Conservation (phyloP, 2,329 filamentous ascomycete genomes). For the Aspergillus unguis region DNA sequence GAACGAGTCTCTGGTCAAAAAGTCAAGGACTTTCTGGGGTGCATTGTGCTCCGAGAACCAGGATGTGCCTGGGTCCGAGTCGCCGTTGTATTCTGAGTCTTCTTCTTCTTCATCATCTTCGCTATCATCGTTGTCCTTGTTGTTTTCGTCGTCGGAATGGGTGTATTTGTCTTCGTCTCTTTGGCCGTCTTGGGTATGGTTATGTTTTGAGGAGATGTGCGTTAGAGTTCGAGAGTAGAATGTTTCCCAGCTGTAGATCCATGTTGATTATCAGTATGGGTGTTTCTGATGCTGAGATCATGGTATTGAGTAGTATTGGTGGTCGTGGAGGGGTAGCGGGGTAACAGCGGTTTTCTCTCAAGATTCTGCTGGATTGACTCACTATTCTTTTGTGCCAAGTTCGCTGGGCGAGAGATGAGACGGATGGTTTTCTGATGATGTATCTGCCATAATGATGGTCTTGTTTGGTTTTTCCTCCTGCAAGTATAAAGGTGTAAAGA, state of each 20-base stretch:
- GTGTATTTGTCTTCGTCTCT: too few relatives aligned
- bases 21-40: slow-evolving; percentile 72
- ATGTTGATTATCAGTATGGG: slow-evolving; percentile 11
- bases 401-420: slow-evolving; percentile 69
- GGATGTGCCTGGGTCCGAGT: slow-evolving; percentile 75
- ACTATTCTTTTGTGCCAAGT: slow-evolving; percentile 92
- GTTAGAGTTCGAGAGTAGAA: slow-evolving; percentile 45
- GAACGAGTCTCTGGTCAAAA: slow-evolving; percentile 54
- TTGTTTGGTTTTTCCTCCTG: neutral
- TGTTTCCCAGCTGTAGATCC: slow-evolving; percentile 60
- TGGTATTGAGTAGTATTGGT: neutral
- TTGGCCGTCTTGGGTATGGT: neutral
- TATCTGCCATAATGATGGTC: slow-evolving; percentile 8
- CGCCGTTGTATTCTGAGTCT: slow-evolving; percentile 60
- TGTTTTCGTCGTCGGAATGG: slow-evolving; percentile 47
- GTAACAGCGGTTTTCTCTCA: slow-evolving; percentile 12
- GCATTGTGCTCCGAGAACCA: slow-evolving; percentile 97
- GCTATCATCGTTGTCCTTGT: slow-evolving; percentile 59
- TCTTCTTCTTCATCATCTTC: slow-evolving; percentile 69
- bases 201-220: slow-evolving; percentile 33
- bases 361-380: slow-evolving; percentile 34
- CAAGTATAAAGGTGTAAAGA: neutral
- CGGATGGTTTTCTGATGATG: slow-evolving; percentile 45
- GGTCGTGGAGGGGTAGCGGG: slow-evolving; percentile 5
- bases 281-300: neutral